phyloP scores from a whole-genome alignment of 2,329 filamentous ascomycete species.

The Botrytis fragariae region DNA sequence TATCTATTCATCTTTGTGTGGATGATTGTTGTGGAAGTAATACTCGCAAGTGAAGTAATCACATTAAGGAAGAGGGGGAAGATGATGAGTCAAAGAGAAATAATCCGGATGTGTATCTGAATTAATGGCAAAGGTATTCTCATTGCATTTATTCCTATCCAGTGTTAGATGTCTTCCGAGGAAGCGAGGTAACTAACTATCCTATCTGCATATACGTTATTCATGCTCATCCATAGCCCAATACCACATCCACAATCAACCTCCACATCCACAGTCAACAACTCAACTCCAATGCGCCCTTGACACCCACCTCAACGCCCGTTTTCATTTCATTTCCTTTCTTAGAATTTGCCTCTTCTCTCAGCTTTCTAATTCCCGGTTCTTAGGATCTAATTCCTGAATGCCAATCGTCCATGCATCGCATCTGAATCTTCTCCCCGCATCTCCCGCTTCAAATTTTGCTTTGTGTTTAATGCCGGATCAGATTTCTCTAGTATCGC shows the following conservation, averaged over 20 bases:
- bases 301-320: background rate
- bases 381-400: background rate
- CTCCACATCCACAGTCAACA: background rate
- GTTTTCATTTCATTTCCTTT: background rate
- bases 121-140: background rate
- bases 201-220: background rate
- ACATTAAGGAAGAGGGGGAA: background rate
- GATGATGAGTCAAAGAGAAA: background rate
- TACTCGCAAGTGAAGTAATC: background rate
- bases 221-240: background rate
- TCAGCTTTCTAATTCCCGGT: fast-evolving
- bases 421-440: background rate
- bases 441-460: background rate
- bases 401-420: background rate
- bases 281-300: background rate
- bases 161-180: background rate
- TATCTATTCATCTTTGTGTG: background rate
- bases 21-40: background rate
- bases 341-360: background rate
- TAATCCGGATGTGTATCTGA: background rate
- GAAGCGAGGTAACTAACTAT: background rate
- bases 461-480: background rate
- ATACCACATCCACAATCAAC: background rate
- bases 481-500: background rate
- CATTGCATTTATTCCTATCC: background rate